These are phyloP conservation scores for Megacollybia marginata DNA, from an alignment of 768 basidiomycete species.

Conservation along the genomic window DNA sequence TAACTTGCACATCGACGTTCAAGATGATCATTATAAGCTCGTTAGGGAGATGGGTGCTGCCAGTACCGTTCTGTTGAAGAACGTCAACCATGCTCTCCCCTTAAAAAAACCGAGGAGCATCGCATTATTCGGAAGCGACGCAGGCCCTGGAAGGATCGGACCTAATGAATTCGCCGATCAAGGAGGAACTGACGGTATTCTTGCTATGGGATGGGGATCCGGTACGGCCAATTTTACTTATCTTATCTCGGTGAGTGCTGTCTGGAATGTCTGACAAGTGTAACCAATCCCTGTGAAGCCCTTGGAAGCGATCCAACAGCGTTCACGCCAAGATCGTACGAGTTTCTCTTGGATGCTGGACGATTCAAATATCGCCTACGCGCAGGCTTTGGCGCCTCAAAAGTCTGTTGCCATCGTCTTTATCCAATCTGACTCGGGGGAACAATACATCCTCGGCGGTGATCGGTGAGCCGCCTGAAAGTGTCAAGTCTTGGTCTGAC, in stretches of 20 bases:
- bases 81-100: conserved; percentile 48
- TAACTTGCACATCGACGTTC: conserved; percentile 61
- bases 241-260: conserved; percentile 54
- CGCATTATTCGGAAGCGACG: conserved; percentile 56
- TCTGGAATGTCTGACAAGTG: background rate
- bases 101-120: conserved; percentile 52
- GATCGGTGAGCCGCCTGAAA: conserved; percentile 41
- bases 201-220: conserved; percentile 93
- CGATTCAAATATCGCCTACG: conserved; percentile 54
- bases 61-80: conserved; percentile 73
- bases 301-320: conserved; percentile 70
- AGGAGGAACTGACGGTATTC: conserved; percentile 56
- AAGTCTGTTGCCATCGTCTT: conserved; percentile 74
- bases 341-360: conserved; percentile 61
- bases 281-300: conserved; percentile 35
- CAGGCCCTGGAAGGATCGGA: conserved; percentile 55
- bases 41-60: conserved; percentile 71
- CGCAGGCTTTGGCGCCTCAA: conserved; percentile 37
- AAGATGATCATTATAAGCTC: conserved; percentile 57
- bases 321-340: conserved; percentile 61
- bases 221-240: conserved; percentile 73
- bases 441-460: conserved; percentile 37
- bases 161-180: conserved; percentile 50
- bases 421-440: conserved; percentile 78
- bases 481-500: background rate